Evolutionary conservation across 2,329 filamentous ascomycete species (phyloP), one percentile per base, ranked within the genome.

Genomic region (Allantophomopsis lycopodina): DNA sequence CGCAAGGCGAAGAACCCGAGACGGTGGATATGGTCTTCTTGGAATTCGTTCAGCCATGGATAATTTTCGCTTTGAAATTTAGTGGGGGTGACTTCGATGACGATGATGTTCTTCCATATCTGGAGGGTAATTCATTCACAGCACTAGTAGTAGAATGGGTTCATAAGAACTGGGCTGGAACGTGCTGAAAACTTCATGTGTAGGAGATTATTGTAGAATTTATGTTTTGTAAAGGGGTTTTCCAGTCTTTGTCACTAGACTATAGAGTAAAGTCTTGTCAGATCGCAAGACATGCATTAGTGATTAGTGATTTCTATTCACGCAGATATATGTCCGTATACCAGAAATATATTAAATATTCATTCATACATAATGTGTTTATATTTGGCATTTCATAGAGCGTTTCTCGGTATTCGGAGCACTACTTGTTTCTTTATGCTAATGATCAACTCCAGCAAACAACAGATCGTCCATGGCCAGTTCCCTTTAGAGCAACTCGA

Each of bases 21-120:
- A 79, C 61, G 1, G 86, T 98, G 1, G 89, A 96, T 56, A 57
- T 98, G 7, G 77, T 95, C 12, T 98, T 93, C 55, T 74, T 94
- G 42, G 87, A 94, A 55, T 98, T 95, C 57, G 78, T 96, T 30
- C 73, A 91, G 59, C 78, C 78, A 8, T 93, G 83, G 72, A 64
- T 96, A 32, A 59, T 94, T 14, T 62, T 81, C 10, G 87, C 86
- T 2, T 63, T 94, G 44, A 76, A 78, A 48, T 68, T 73, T 45
- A 62, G 61, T 18, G 73, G 73, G 0, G 66, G 65, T 2, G 64
- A 67, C 18, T 77, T 70, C 41, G 58, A 46, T 16, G 54, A 59
- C 7, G 55, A 58, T 4, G 65, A 76, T 48, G 65, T 76, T 1
- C 49, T 62, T 48, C 47, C 53, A 18, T 80, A 78, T 48, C 59